Conservation (phyloP, 441 rosid species). For the Geranium incanum region DNA sequence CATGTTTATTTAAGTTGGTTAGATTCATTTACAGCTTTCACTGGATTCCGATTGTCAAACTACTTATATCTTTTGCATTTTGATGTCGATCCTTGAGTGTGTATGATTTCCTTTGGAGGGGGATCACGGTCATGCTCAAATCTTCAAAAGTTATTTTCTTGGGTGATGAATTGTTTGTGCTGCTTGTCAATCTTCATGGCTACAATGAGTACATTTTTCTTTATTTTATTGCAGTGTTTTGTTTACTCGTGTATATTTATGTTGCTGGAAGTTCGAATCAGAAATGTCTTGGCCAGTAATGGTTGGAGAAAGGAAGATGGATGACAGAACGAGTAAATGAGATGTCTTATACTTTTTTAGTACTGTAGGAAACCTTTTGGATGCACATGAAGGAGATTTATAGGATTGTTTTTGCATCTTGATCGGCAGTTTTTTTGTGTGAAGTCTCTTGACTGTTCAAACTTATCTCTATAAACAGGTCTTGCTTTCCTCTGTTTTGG, state of each 20-base stretch:
- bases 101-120: neutral
- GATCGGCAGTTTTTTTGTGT: neutral
- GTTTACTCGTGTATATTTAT: neutral
- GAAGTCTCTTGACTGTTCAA: neutral
- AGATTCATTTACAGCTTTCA: neutral
- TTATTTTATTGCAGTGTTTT: neutral
- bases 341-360: neutral
- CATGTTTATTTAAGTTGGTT: neutral
- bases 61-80: neutral
- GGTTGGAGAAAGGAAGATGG: neutral
- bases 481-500: neutral
- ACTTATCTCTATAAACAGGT: neutral
- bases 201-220: neutral
- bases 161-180: neutral
- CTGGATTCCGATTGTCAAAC: neutral
- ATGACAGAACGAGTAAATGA: neutral
- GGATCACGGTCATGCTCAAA: neutral
- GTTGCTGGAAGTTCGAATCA: neutral
- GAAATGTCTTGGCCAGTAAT: neutral
- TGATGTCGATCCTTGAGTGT: neutral
- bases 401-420: neutral
- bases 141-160: neutral
- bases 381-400: neutral
- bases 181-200: neutral
- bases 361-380: neutral